Evolutionary conservation across 306 rosid species (phyloP), one percentile per base, ranked within the genome.

Genomic region (Pterocarpus macrocarpus): DNA sequence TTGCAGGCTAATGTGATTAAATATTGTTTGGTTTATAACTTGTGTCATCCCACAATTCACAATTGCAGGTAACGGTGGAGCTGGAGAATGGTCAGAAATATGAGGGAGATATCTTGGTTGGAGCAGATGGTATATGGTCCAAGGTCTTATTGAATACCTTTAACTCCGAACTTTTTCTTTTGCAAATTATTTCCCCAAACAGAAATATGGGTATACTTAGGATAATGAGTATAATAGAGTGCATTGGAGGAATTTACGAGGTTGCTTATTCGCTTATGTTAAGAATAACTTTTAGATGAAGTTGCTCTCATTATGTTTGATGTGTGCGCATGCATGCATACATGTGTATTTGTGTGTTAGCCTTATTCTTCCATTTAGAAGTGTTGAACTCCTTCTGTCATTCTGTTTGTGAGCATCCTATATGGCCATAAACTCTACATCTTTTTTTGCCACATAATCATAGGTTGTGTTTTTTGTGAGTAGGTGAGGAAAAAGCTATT

Each of bases 41-140:
- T 84, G 71, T 73, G 52, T 64, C 72, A 76, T 34, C 63, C 63
- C 71, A 59, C 34, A 30, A 80, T 80, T 34, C 73, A 45, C 67
- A 67, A 44, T 80, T 76, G 70, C 79, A 95, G 99, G 99, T 95
- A 35, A 88, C 87, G 15, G 98, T 92, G 81, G 83, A 80, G 56
- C 89, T 96, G 66, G 97, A 93, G 83, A 88, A 93, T 78, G 98
- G 97, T 35, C 84, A 95, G 85, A 85, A 81, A 65, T 90, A 77
- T 71, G 99, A 90, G 75, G 99, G 99, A 34, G 98, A 95, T 88
- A 79, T 95, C 69, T 89, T 95, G 84, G 92, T 95, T 78, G 99
- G 99, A 75, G 98, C 99, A 22, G 99, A 95, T 76, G 99, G 99
- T 76, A 95, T 95, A 77, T 80, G 99, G 97, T 95, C 99, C 68